These are phyloP conservation scores for Jacaranda copaia DNA, from an alignment of 257 asterid genomes.

Conservation along the genomic window DNA sequence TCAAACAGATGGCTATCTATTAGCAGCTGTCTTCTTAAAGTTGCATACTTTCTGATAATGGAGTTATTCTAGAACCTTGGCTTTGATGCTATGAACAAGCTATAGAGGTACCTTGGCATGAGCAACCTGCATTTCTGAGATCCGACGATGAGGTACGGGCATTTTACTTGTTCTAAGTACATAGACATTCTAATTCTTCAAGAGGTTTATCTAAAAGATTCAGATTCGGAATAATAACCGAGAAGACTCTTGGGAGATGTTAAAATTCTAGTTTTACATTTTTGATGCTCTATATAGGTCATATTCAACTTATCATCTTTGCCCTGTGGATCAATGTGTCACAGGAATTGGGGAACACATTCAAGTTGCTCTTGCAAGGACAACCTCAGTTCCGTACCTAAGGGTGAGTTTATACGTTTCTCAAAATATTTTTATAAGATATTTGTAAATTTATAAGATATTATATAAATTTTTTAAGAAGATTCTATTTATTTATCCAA, in stretches of 20 bases:
- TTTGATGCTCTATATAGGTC: not conserved
- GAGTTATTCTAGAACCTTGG: slow-evolving; percentile 19
- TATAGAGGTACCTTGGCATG: slow-evolving; percentile 21
- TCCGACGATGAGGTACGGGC: slow-evolving; percentile 27
- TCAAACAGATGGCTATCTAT: slow-evolving; percentile 52
- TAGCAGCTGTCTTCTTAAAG: slow-evolving; percentile 32
- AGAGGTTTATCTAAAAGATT: too few species aligned
- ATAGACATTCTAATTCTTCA: too few species aligned
- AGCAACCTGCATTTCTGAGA: slow-evolving; percentile 19
- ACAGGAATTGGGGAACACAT: not conserved
- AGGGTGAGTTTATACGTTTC: not conserved
- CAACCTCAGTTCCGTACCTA: not conserved
- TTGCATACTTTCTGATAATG: slow-evolving; percentile 1
- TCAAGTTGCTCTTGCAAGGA: not conserved
- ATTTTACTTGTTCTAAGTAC: not conserved
- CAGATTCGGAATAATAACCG: too few species aligned
- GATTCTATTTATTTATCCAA: not conserved
- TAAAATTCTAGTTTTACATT: not conserved
- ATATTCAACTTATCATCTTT: not conserved
- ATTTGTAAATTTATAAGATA: not conserved
- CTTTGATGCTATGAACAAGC: slow-evolving; percentile 16
- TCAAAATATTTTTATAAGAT: not conserved
- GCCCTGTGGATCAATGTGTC: not conserved
- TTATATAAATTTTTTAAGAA: too few species aligned
- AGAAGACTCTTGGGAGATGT: too few species aligned